phyloP scores from a whole-genome alignment of 225 moss, liverwort and hornwort species.

The Straminergon stramineum region DNA sequence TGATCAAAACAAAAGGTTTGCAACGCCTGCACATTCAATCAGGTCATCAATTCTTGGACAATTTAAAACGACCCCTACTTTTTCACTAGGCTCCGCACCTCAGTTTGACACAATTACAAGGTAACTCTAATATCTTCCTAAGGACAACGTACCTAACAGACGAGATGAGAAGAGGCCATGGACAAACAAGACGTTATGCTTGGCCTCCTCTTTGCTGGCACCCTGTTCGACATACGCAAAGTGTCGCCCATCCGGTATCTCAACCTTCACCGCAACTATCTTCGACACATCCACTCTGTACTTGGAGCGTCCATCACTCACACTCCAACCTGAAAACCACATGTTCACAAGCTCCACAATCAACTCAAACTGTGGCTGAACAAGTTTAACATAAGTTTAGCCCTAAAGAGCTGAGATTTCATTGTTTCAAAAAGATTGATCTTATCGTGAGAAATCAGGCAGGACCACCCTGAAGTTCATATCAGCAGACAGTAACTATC shows the following conservation, averaged over 20 bases:
- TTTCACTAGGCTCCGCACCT: not conserved
- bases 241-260: conserved; percentile 27
- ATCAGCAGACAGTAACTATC: not conserved
- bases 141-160: conserved; percentile 11
- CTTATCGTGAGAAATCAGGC: not conserved
- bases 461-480: not conserved
- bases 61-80: not conserved
- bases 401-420: not conserved
- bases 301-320: conserved; percentile 42
- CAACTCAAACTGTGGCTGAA: not conserved
- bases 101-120: not conserved
- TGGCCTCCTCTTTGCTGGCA: conserved; percentile 36
- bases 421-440: not conserved
- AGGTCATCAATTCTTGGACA: not conserved
- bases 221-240: conserved; percentile 45
- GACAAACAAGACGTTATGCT: conserved; percentile 26
- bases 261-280: conserved; percentile 31
- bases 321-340: conserved; percentile 26
- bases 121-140: not conserved
- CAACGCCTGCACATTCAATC: not conserved
- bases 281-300: conserved; percentile 31
- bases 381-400: not conserved
- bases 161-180: conserved; percentile 37
- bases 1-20: not conserved
- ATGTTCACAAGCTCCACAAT: not conserved